phyloP scores from a whole-genome alignment of 495 filamentous ascomycete genomes.

The Tirmania nivea region DNA sequence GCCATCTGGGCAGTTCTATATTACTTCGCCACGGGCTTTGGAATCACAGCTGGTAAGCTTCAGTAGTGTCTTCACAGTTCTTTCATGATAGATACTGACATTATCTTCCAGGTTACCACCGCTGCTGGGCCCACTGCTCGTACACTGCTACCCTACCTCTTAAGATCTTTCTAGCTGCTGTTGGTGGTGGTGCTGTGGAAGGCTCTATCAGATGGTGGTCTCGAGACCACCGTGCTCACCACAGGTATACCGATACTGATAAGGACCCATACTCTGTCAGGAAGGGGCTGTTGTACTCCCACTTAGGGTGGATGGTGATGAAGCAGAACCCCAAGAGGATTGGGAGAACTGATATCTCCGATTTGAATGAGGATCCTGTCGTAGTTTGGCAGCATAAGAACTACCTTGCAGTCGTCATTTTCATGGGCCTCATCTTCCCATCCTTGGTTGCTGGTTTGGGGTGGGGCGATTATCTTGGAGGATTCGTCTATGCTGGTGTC shows the following conservation, averaged over 20 bases:
- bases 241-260: constrained; percentile 96
- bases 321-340: constrained; percentile 86
- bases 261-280: constrained; percentile 98
- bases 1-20: constrained; percentile 61
- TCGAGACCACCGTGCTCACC: constrained; percentile 86
- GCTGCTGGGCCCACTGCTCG: constrained; percentile 85
- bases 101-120: constrained; percentile 45
- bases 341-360: constrained; percentile 89
- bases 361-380: constrained; percentile 84
- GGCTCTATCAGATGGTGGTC: constrained; percentile 97
- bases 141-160: constrained; percentile 80
- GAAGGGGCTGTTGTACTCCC: constrained; percentile 92
- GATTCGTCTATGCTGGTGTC: constrained; percentile 87
- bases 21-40: constrained; percentile 80
- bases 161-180: constrained; percentile 76
- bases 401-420: constrained; percentile 72
- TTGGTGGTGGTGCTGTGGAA: constrained; percentile 87
- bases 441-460: constrained; percentile 62
- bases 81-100: constrained; percentile 1
- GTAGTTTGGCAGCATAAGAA: constrained; percentile 89
- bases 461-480: constrained; percentile 80
- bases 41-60: constrained; percentile 59
- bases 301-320: constrained; percentile 85
- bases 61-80: constrained; percentile 3
- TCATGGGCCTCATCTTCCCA: constrained; percentile 74